Evolutionary conservation across 2,329 filamentous ascomycete species (phyloP).

Genomic region (Ophiocordyceps australis): DNA sequence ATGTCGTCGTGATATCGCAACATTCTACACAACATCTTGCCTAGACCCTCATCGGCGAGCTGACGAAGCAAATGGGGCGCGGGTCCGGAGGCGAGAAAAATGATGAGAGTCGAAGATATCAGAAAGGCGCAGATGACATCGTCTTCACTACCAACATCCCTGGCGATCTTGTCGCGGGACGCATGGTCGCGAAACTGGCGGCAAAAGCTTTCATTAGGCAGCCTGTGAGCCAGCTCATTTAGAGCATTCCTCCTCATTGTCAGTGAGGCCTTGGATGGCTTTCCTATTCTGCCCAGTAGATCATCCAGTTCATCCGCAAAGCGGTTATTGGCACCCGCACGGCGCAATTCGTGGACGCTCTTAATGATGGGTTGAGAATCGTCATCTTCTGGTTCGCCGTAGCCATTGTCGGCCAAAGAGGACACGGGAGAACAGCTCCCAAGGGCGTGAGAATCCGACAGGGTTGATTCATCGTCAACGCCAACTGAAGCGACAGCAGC

Average conservation of each 20-base stretch:
- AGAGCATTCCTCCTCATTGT: constrained; percentile 39
- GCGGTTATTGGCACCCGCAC: constrained; percentile 47
- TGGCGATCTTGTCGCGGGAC: constrained; percentile 50
- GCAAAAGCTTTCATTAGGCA: constrained; percentile 43
- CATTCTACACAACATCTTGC: constrained; percentile 34
- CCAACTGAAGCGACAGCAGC: constrained; percentile 2
- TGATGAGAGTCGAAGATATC: constrained; percentile 43
- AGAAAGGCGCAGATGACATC: constrained; percentile 46
- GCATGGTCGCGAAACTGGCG: constrained; percentile 58
- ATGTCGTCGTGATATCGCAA: constrained; percentile 37
- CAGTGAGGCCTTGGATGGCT: constrained; percentile 22
- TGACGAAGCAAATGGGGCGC: constrained; percentile 40
- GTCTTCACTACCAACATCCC: constrained; percentile 36
- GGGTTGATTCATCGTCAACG: constrained; percentile 5
- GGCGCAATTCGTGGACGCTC: constrained; percentile 46
- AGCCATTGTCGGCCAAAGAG: constrained; percentile 14
- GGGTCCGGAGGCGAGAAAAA: constrained; percentile 41
- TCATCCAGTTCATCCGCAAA: constrained; percentile 50
- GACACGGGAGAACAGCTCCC: constrained; percentile 7
- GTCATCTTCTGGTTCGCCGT: too few relatives aligned
- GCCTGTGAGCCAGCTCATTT: constrained; percentile 39
- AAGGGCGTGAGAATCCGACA: constrained; percentile 6
- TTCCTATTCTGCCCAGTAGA: constrained; percentile 39
- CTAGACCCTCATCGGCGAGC: constrained; percentile 33
- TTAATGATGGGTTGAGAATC: constrained; percentile 32